These are phyloP conservation scores for Ascoidea rubescens DNA, from an alignment of 805 yeast genomes.

Conservation along the genomic window DNA sequence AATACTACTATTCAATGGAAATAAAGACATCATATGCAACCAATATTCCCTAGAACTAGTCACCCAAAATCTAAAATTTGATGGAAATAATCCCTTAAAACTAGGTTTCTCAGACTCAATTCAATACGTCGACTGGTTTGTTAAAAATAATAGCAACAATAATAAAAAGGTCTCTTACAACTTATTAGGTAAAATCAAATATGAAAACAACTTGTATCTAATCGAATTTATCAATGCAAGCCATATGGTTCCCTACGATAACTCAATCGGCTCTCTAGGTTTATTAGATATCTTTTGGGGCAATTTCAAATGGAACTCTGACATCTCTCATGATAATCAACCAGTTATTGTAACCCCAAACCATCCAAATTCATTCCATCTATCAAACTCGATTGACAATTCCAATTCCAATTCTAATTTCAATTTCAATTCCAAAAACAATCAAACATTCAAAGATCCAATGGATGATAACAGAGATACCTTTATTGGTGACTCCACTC, in stretches of 20 bases:
- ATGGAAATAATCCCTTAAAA: conserved; percentile 24
- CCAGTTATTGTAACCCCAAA: conserved; percentile 15
- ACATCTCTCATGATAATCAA: conserved; percentile 7
- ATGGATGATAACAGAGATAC: neutral
- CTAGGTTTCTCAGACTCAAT: conserved; percentile 27
- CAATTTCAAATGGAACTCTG: conserved; percentile 17
- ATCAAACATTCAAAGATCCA: neutral
- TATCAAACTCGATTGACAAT: neutral
- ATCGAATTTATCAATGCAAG: conserved; percentile 48
- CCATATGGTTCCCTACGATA: conserved; percentile 74
- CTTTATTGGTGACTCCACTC: neutral
- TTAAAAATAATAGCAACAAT: conserved; percentile 19
- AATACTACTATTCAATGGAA: conserved; percentile 72
- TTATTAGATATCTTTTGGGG: conserved; percentile 34
- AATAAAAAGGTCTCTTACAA: conserved; percentile 13
- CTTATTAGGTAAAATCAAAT: conserved; percentile 24
- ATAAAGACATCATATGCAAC: conserved; percentile 82
- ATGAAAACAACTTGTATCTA: conserved; percentile 51
- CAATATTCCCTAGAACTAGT: conserved; percentile 57
- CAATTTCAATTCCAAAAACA: neutral
- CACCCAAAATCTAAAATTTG: conserved; percentile 52
- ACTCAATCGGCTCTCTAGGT: conserved; percentile 45
- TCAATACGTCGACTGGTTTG: conserved; percentile 25
- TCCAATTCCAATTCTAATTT: no score
- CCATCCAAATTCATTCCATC: no score